Evolutionary conservation across 805 yeast genomes (phyloP).

Genomic region (Komagataella populi): DNA sequence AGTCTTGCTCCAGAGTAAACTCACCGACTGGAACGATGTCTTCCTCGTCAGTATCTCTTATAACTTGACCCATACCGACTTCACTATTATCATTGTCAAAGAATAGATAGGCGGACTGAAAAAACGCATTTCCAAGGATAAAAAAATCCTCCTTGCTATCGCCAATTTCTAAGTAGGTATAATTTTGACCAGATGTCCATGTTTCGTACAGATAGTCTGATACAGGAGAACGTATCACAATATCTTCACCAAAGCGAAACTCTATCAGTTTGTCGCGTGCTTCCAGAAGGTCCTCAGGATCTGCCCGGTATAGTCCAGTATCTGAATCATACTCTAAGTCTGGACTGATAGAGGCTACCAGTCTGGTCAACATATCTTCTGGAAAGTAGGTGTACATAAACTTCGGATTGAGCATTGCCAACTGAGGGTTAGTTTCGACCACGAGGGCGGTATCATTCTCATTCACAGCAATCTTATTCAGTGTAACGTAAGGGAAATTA

Average conservation of each 20-base stretch:
- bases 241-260: neutral
- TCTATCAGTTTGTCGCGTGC: neutral
- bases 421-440: neutral
- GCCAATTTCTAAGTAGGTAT: neutral
- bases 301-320: neutral
- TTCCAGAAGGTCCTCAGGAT: neutral
- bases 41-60: neutral
- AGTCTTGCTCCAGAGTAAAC: neutral
- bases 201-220: neutral
- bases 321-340: neutral
- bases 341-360: neutral
- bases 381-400: neutral
- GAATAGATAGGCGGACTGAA: neutral
- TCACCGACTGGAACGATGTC: neutral
- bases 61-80: neutral
- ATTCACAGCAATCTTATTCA: neutral
- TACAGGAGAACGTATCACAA: neutral
- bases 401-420: neutral
- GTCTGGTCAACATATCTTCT: neutral
- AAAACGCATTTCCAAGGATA: neutral
- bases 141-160: neutral
- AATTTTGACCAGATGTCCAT: neutral
- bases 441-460: neutral
- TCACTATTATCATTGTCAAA: neutral
- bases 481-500: neutral